Base-by-base conservation (phyloP, 306 rosid species). In the Pueraria montana region DNA sequence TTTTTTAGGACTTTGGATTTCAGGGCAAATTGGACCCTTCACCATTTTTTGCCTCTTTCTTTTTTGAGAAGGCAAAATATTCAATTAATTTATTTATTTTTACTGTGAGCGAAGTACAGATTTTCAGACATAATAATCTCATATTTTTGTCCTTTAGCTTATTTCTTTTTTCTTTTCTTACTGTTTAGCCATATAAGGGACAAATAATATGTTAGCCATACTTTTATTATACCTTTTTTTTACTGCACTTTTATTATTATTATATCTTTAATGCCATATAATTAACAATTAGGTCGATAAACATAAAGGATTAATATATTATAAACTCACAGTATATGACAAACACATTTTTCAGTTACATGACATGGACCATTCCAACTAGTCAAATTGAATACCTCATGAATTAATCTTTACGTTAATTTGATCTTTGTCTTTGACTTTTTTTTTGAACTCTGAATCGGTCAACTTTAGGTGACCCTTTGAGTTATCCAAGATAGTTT, bases 41-140 rank as follows among this genome's bases (percentile, higher is more conserved):
- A 8, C 72, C 82, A 20, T 53, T n/a, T 58, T 80, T 72, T 68
- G 46, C 69, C 64, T 76, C 64, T 64, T 38, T 70, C 34, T 11
- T 65, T 77, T 77, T 66, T 43, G 32, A 82, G 83, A 49, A 78
- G 48, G 46, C 58, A 58, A 18, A 9, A 70, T 27, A 42, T 59
- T 67, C 66, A 40, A 70, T 67, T 85, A 3, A 63, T 86, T 84
- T 59, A 8, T 74, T n/a, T n/a, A n/a, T n/a, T n/a, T n/a, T n/a
- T n/a, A 12, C 27, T 9, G 55, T 62, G 83, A 32, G 23, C 16
- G 5, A n/a, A 24, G 45, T 42, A 16, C 8, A 84, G 1, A 70
- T 11, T 30, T 2, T 74, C 17, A 55, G 45, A 49, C 50, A 70
- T 62, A 11, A 70, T 58, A 2, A 68, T 34, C 10, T 34, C 77